Evolutionary conservation across 2,329 filamentous ascomycete genomes (phyloP).

Genomic region (Cercospora berteroae): DNA sequence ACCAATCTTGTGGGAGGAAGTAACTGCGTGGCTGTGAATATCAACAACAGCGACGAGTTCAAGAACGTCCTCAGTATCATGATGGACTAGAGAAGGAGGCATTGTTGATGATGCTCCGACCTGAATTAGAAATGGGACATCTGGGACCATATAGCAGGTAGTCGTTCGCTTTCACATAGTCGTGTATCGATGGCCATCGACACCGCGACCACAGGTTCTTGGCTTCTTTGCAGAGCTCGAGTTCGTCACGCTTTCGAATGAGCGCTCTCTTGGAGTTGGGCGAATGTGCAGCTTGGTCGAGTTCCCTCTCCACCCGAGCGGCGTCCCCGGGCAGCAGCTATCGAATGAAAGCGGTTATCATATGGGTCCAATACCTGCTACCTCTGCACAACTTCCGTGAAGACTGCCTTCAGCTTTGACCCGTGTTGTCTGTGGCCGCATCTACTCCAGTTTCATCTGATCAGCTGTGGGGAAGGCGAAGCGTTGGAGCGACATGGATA

Average conservation of each 20-base stretch:
- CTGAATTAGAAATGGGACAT: background rate
- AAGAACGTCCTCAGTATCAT: constrained; percentile 8
- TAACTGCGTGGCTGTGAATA: constrained; percentile 3
- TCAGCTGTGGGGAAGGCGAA: background rate
- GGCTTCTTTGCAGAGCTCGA: background rate
- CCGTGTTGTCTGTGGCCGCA: background rate
- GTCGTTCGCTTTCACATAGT: background rate
- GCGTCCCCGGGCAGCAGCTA: background rate
- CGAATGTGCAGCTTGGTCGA: background rate
- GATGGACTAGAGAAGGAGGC: constrained; percentile 5
- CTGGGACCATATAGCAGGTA: background rate
- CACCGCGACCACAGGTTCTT: background rate
- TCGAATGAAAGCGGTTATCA: background rate
- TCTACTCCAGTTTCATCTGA: background rate
- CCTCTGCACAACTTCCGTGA: background rate
- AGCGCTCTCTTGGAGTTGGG: background rate
- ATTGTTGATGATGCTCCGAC: background rate
- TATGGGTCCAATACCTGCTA: background rate
- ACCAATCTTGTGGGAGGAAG: constrained; percentile 6
- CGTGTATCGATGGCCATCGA: background rate
- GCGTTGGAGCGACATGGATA: background rate
- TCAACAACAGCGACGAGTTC: constrained; percentile 7
- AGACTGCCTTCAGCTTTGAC: background rate
- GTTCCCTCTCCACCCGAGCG: background rate
- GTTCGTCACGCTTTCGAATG: background rate